A percentile compares a stretch with the other conserved stretches of the same genome.
phyloP scores from a whole-genome alignment of 2,329 filamentous ascomycete species.

The Pyricularia sp. region DNA sequence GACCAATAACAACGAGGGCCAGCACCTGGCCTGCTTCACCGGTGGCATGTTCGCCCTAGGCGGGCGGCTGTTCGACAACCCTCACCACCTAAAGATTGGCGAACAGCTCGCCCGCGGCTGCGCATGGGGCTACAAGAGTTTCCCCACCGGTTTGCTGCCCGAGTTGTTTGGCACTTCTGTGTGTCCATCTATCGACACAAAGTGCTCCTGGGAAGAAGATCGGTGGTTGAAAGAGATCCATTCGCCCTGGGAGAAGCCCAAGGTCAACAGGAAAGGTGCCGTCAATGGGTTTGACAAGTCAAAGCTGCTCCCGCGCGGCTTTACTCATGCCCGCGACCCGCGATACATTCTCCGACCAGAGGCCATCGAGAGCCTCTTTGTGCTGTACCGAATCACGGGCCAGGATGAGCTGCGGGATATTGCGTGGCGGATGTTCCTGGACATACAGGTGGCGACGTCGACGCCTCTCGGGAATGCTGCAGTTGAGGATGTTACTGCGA shows the following conservation, averaged over 20 bases:
- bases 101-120: slow-evolving; percentile 42
- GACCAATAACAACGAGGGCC: slow-evolving; percentile 18
- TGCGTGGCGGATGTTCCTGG: slow-evolving; percentile 72
- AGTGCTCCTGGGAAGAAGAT: slow-evolving; percentile 13
- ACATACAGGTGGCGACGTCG: slow-evolving; percentile 53
- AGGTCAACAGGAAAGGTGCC: slow-evolving; percentile 12
- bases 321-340: slow-evolving; percentile 17
- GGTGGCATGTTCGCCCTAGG: slow-evolving; percentile 39
- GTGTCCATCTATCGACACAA: slow-evolving; percentile 26
- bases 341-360: slow-evolving; percentile 56
- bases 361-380: slow-evolving; percentile 65
- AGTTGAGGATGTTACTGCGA: slow-evolving; percentile 52
- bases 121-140: slow-evolving; percentile 47
- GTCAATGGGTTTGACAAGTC: neutral
- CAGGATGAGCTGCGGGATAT: slow-evolving; percentile 62
- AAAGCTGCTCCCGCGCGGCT: slow-evolving; percentile 14
- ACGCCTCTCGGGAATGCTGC: slow-evolving; percentile 28
- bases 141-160: slow-evolving; percentile 49
- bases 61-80: slow-evolving; percentile 32
- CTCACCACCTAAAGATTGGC: slow-evolving; percentile 35
- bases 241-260: slow-evolving; percentile 19
- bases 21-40: slow-evolving; percentile 28
- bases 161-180: slow-evolving; percentile 38
- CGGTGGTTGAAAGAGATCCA: slow-evolving; percentile 9
- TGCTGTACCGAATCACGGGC: slow-evolving; percentile 72